Evolutionary conservation across 805 yeast species (phyloP).

Genomic region (Alloascoidea africana): DNA sequence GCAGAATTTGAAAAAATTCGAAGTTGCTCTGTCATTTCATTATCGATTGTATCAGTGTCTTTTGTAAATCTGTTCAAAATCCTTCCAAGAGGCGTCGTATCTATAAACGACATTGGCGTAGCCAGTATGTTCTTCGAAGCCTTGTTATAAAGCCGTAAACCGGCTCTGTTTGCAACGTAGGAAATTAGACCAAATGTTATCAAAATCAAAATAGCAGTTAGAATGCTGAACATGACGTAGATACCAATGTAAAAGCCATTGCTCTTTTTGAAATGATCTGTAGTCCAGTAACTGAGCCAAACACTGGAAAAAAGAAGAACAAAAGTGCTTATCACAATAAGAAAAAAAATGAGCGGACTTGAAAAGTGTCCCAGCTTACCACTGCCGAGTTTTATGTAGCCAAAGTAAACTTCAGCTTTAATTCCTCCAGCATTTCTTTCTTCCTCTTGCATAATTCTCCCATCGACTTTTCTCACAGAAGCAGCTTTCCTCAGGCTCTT

Average conservation of each 20-base stretch:
- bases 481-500: too few species aligned
- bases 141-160: slow-evolving; percentile 34
- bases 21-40: slow-evolving; percentile 43
- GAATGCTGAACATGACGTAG: slow-evolving; percentile 33
- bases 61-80: slow-evolving; percentile 67
- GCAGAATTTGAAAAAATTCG: slow-evolving; percentile 38
- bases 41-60: slow-evolving; percentile 63
- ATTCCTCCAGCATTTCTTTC: slow-evolving; percentile 7
- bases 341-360: slow-evolving; percentile 16
- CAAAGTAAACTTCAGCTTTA: slow-evolving; percentile 27
- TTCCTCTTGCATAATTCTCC: slow-evolving; percentile 7
- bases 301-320: slow-evolving; percentile 45
- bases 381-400: slow-evolving; percentile 39
- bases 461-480: slow-evolving; percentile 8
- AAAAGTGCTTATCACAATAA: slow-evolving; percentile 27
- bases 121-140: slow-evolving; percentile 43
- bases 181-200: slow-evolving; percentile 31
- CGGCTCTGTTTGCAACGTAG: slow-evolving; percentile 30
- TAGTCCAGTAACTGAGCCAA: slow-evolving; percentile 65
- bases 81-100: slow-evolving; percentile 71
- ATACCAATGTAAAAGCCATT: slow-evolving; percentile 47
- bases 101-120: slow-evolving; percentile 66
- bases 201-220: slow-evolving; percentile 26
- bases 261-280: slow-evolving; percentile 26
- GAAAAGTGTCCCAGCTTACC: slow-evolving; percentile 24